Conservation (phyloP, 192 early-diverging fungal genomes). For the Umbelopsis sp. region DNA sequence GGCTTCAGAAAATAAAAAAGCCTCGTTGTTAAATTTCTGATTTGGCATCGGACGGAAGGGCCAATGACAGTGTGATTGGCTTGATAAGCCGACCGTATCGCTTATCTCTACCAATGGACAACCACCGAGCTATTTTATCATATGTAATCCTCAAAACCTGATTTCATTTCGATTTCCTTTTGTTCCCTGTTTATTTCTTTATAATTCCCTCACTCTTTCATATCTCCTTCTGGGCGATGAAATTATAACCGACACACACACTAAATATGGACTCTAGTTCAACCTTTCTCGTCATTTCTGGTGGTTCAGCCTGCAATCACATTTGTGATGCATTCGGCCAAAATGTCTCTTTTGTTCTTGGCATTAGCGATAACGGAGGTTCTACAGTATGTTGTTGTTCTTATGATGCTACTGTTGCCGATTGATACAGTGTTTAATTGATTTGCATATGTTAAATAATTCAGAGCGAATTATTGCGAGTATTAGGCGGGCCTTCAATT, state of each 20-base stretch:
- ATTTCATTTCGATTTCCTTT: conserved; percentile 13
- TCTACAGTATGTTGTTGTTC: conserved; percentile 40
- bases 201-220: background rate
- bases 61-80: conserved; percentile 9
- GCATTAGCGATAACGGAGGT: conserved; percentile 75
- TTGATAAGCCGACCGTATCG: background rate
- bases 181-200: background rate
- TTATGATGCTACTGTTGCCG: too few relatives aligned
- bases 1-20: too few relatives aligned
- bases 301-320: conserved; percentile 74
- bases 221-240: background rate
- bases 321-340: conserved; percentile 52
- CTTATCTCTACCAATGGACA: conserved; percentile 18
- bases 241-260: background rate
- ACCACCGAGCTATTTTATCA: conserved; percentile 8
- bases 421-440: too few relatives aligned
- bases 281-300: conserved; percentile 70
- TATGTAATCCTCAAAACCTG: background rate
- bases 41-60: too few relatives aligned
- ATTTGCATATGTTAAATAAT: background rate
- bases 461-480: conserved; percentile 66
- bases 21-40: too few relatives aligned
- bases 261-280: conserved; percentile 10
- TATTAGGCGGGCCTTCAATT: conserved; percentile 76
- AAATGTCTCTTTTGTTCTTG: conserved; percentile 66